Evolutionary conservation across 306 rosid genomes (phyloP).

Genomic region (Gastrolobium bilobum): DNA sequence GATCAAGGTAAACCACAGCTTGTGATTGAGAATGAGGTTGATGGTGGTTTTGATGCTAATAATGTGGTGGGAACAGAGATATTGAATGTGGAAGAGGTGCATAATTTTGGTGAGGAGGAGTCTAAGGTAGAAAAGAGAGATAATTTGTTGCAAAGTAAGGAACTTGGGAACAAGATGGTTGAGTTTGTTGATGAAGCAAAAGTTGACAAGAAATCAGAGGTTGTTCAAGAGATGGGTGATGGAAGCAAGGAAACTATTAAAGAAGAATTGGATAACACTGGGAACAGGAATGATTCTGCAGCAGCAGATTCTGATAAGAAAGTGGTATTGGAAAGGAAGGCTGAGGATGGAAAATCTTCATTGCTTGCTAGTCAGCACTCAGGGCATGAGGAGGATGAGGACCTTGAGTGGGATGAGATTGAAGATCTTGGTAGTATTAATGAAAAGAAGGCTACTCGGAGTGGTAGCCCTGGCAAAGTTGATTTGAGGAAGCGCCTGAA

Average conservation of each 20-base stretch:
- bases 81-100: slow-evolving; percentile 43
- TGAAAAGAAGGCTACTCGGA: slow-evolving; percentile 58
- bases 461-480: slow-evolving; percentile 56
- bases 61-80: slow-evolving; percentile 25
- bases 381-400: slow-evolving; percentile 67
- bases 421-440: slow-evolving; percentile 81
- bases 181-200: slow-evolving; percentile 47
- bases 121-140: slow-evolving; percentile 37
- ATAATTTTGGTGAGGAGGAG: slow-evolving; percentile 46
- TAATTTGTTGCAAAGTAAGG: slow-evolving; percentile 15
- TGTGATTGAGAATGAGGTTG: slow-evolving; percentile 39
- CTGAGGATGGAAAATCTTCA: slow-evolving; percentile 50
- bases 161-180: slow-evolving; percentile 19
- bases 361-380: slow-evolving; percentile 54
- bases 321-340: slow-evolving; percentile 47
- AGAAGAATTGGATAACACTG: slow-evolving; percentile 44
- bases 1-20: slow-evolving; percentile 34
- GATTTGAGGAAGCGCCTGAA: slow-evolving; percentile 72
- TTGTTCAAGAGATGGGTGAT: slow-evolving; percentile 47
- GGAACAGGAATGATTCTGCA: slow-evolving; percentile 47
- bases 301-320: slow-evolving; percentile 48
- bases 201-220: slow-evolving; percentile 31
- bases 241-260: slow-evolving; percentile 20
- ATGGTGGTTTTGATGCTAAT: slow-evolving; percentile 21
- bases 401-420: slow-evolving; percentile 93